Evolutionary conservation across 225 moss, liverwort and hornwort species (phyloP), one percentile per base, ranked within the genome.

Genomic region (Marchantia polymorpha): DNA sequence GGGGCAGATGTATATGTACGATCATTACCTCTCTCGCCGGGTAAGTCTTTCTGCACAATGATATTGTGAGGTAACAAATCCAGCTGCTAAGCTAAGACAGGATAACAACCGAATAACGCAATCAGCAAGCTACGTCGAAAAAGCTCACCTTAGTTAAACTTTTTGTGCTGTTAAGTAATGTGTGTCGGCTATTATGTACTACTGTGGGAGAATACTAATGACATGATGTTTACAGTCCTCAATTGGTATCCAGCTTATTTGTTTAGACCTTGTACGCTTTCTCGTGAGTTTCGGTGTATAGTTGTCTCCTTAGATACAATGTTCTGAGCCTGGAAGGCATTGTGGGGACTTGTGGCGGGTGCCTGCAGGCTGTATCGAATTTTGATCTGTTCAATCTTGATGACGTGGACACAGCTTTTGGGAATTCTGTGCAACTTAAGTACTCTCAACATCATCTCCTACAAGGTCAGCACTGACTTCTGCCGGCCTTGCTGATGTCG

Each of bases 1-100:
- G 99, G 99, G 99, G 31, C 99, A 95, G 85, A 99, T 99, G 99
- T 99, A 95, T 83, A 95, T 99, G 99, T 99, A 99, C 74, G 95
- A 99, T 86, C 99, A 99, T 80, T 93, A 91, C 70, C 90, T 95
- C 60, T 99, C 99, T 69, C 91, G 99, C 50, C 90, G 87, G 92
- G 95, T 95, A 89, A 89, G 86, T 46, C 58, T 29, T 72, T 72
- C 46, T 47, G 31, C 51, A 72, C 51, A 17, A 15, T 12, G 71
- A 52, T 12, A 72, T 23, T 31, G 71, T 0, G 19, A 58, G 5
- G 58, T 58, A 58, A 58, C 58, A 58, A 58, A 15, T 58, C 20
- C 58, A 15, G 6, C 17, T 58, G 6, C 20, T 58, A 58, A 58
- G 58, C 19, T 20, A 15, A 58, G 17, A 14, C 16, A 58, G 15